Base-by-base conservation (phyloP, 306 rosid species). In the Prinsepia uniflora region DNA sequence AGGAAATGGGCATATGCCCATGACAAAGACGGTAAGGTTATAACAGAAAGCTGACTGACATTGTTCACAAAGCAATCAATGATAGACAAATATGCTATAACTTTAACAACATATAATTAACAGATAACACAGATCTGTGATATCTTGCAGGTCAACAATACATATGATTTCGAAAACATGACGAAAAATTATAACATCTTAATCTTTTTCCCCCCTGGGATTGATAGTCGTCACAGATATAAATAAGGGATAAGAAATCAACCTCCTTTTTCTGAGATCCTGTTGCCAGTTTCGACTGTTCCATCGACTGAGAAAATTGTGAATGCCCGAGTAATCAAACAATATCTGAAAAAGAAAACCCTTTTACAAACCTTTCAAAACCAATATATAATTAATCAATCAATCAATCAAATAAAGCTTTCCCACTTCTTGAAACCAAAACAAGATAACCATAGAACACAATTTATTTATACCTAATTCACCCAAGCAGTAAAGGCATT, bases 191-290 rank as follows among this genome's bases (percentile, higher is more conserved):
- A 43, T 11, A 76, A 44, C 55, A 24, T 24, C 30, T 30, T 62
- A 17, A 20, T 13, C 45, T 49, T 34, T 39, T 17, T 10, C 22
- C 70, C 68, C 22, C 70, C 68, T 46, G 7, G 2, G 39, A 72
- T 59, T 60, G 58, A 57, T 10, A 57, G 22, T 43, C 5, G 15
- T 42, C 40, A 52, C 40, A 18, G 40, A 69, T 60, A 81, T 5
- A 72, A 56, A 71, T 36, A 70, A 18, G 46, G 63, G 71, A 75
- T 36, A 11, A 65, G 80, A 68, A 83, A 80, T 73, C 40, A 81
- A 93, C 98, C 97, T 86, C 87, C 71, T 73, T 85, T 47, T 71
- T 65, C 7, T 71, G 85, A 88, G 85, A 79, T 78, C 85, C 83
- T 75, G 80, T 70, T 59, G 65, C 84, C 75, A 83, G 80, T 73